Conservation (phyloP, 2,329 filamentous ascomycete species). For the Juglanconis juglandina region DNA sequence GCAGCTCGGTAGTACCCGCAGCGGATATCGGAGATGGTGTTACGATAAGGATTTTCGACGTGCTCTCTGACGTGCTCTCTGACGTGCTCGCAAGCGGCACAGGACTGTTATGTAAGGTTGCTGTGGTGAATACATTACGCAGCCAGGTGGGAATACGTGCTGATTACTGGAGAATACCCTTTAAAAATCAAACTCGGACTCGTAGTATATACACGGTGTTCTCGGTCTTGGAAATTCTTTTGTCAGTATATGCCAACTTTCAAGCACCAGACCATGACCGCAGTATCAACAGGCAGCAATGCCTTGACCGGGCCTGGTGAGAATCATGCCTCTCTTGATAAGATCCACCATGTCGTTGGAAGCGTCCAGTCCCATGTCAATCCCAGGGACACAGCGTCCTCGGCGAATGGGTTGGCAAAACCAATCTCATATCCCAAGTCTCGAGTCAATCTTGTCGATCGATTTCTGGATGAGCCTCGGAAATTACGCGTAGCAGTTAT, state of each 20-base stretch:
- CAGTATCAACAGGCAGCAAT: not conserved
- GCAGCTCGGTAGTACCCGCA: not conserved
- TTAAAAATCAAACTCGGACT: too few relatives aligned
- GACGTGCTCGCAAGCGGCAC: not conserved
- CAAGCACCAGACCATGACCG: not conserved
- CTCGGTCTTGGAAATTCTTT: not conserved
- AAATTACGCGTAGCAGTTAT: conserved; percentile 56
- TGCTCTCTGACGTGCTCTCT: conserved; percentile 16
- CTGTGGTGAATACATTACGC: not conserved
- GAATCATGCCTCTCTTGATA: not conserved
- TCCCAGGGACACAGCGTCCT: not conserved
- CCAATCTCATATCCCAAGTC: conserved; percentile 17
- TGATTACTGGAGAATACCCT: not conserved
- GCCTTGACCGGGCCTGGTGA: not conserved
- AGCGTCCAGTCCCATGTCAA: not conserved
- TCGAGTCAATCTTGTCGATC: conserved; percentile 30
- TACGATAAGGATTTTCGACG: conserved; percentile 11
- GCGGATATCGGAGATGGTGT: conserved; percentile 14
- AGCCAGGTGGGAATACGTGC: not conserved
- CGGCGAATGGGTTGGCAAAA: not conserved
- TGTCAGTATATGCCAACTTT: not conserved
- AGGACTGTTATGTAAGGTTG: not conserved
- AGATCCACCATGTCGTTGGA: not conserved
- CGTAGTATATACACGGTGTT: not conserved
- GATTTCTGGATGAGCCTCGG: conserved; percentile 45